These are phyloP conservation scores for Juglanconis oblonga DNA, from an alignment of 2,329 filamentous ascomycete genomes.

Conservation along the genomic window DNA sequence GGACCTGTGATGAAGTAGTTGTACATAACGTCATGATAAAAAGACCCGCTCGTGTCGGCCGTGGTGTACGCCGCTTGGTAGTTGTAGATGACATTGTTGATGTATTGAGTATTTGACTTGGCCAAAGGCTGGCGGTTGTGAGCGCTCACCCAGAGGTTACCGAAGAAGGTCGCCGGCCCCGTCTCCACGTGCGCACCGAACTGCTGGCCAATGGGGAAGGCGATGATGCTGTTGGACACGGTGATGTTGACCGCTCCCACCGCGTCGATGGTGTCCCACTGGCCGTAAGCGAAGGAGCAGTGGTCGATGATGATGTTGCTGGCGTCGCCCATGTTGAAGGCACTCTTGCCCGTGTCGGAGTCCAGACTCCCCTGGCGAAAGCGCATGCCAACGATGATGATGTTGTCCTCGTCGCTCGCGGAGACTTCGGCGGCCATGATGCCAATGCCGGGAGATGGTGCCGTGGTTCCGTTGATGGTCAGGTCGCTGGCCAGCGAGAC, in stretches of 20 bases:
- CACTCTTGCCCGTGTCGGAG: conserved; percentile 40
- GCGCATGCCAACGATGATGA: conserved; percentile 41
- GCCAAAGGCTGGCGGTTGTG: conserved; percentile 45
- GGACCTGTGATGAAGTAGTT: conserved; percentile 45
- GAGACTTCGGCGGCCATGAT: conserved; percentile 30
- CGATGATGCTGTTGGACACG: conserved; percentile 43
- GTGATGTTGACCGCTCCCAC: conserved; percentile 37
- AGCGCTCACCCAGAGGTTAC: conserved; percentile 45
- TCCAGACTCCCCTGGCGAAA: conserved; percentile 38
- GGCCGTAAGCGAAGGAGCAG: conserved; percentile 39
- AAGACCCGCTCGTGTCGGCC: conserved; percentile 19
- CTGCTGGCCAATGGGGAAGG: conserved; percentile 40
- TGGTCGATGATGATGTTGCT: conserved; percentile 45
- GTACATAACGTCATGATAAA: conserved; percentile 35
- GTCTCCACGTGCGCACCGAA: conserved; percentile 42
- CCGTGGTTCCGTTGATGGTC: conserved; percentile 45
- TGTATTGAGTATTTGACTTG: conserved; percentile 41
- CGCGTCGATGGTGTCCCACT: conserved; percentile 40
- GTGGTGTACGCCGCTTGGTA: conserved; percentile 37
- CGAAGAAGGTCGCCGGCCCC: conserved; percentile 37
- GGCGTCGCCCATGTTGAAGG: conserved; percentile 39
- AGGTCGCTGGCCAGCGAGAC: conserved; percentile 39
- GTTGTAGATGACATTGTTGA: conserved; percentile 45
- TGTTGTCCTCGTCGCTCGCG: conserved; percentile 17
- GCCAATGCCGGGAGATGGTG: conserved; percentile 31